A percentile compares a stretch with the other conserved stretches of the same genome.
Evolutionary conservation across 2,329 filamentous ascomycete genomes (phyloP).

Genomic region (Fusarium sp.): DNA sequence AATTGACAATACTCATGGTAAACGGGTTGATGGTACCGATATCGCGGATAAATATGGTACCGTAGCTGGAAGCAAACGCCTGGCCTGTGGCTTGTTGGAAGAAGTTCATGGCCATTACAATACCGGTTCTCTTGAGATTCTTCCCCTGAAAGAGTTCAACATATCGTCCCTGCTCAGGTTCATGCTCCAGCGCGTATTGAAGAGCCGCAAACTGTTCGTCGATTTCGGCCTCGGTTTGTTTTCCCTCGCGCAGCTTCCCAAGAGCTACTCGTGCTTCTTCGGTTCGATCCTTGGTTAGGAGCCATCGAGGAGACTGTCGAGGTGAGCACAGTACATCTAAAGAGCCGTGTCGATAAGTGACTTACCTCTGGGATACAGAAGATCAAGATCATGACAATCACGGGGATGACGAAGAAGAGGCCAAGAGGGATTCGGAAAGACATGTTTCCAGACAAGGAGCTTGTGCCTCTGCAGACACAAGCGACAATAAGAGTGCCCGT

Average conservation of each 20-base stretch:
- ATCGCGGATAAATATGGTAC: neutral
- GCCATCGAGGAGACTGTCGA: neutral
- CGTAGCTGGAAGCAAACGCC: neutral
- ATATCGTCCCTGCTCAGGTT: neutral
- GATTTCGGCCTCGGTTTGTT: neutral
- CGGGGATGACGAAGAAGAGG: neutral
- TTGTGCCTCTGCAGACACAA: neutral
- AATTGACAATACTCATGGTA: neutral
- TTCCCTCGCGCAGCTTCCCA: neutral
- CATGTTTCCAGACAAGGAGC: neutral
- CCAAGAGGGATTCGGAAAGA: neutral
- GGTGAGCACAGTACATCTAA: neutral
- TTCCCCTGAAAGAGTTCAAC: neutral
- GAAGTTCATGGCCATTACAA: neutral
- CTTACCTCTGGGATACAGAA: neutral
- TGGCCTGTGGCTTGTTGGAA: neutral
- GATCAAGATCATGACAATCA: neutral
- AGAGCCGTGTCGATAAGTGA: no score
- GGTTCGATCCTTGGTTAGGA: neutral
- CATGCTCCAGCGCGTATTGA: neutral
- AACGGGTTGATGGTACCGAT: neutral
- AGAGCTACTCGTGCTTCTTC: neutral
- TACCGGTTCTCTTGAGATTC: neutral
- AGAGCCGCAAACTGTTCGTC: neutral
- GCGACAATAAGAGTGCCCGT: neutral